These are phyloP conservation scores for Wickerhamiella sergipiensis DNA, from an alignment of 805 yeast genomes.

Conservation along the genomic window DNA sequence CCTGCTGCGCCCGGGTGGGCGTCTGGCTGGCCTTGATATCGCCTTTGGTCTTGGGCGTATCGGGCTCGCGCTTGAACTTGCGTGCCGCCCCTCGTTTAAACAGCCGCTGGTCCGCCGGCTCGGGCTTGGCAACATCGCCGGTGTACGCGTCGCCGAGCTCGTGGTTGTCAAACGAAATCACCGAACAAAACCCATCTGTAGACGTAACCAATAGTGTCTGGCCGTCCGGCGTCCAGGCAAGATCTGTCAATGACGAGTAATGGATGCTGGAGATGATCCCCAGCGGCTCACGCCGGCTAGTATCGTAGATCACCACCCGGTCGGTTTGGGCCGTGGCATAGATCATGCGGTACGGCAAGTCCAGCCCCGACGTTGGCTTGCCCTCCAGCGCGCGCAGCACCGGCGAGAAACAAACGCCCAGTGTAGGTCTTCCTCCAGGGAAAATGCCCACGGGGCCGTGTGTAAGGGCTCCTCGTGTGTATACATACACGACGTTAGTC, in stretches of 20 bases:
- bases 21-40: no score
- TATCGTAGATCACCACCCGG: constrained; percentile 68
- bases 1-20: no score
- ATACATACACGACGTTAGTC: constrained; percentile 63
- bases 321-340: constrained; percentile 92
- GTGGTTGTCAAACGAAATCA: constrained; percentile 37
- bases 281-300: constrained; percentile 53
- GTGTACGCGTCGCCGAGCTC: constrained; percentile 37
- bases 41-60: not conserved
- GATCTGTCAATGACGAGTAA: constrained; percentile 77
- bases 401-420: constrained; percentile 72
- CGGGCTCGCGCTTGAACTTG: not conserved
- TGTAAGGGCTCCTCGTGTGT: constrained; percentile 54
- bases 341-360: constrained; percentile 63
- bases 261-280: constrained; percentile 71
- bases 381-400: constrained; percentile 34
- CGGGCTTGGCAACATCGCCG: constrained; percentile 3
- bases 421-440: constrained; percentile 67
- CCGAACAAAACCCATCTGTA: constrained; percentile 86
- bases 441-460: constrained; percentile 63
- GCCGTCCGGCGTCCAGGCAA: constrained; percentile 78
- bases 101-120: not conserved
- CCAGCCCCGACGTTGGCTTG: constrained; percentile 16
- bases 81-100: not conserved
- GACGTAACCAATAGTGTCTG: constrained; percentile 56